These are phyloP conservation scores for Calocybe indica DNA, from an alignment of 768 basidiomycete species.

Conservation along the genomic window DNA sequence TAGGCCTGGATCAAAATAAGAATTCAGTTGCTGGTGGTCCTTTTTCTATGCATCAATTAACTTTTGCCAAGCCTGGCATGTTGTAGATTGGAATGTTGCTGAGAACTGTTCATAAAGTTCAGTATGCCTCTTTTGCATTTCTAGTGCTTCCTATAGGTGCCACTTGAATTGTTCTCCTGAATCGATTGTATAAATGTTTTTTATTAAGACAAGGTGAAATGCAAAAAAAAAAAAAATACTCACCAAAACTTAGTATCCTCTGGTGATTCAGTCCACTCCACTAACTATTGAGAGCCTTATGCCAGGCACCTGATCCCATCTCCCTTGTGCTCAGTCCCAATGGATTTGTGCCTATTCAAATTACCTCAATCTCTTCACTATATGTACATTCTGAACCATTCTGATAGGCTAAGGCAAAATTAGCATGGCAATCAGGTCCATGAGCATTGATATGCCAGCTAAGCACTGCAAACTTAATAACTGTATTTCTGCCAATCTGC, in stretches of 20 bases:
- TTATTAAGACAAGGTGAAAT: not conserved
- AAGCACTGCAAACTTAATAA: conserved; percentile 19
- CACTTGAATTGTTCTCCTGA: not conserved
- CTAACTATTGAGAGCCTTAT: conserved; percentile 30
- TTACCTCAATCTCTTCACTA: conserved; percentile 29
- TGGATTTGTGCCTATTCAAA: conserved; percentile 28
- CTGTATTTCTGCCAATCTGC: not conserved
- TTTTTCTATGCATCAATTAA: too few relatives aligned
- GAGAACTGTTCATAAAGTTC: too few relatives aligned
- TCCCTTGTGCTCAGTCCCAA: conserved; percentile 24
- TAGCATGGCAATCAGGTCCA: conserved; percentile 16
- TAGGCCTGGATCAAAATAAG: not conserved
- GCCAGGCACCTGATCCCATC: conserved; percentile 26
- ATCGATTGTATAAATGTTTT: not conserved
- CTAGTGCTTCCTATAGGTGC: not conserved
- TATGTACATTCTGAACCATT: conserved; percentile 16
- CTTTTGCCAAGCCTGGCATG: too few relatives aligned
- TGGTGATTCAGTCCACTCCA: conserved; percentile 27
- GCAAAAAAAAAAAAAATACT: not conserved
- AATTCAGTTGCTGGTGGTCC: not conserved
- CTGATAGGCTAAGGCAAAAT: conserved; percentile 23
- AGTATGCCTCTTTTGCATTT: too few relatives aligned
- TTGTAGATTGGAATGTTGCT: too few relatives aligned
- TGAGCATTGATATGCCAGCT: conserved; percentile 34
- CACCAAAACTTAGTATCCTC: conserved; percentile 22